These are phyloP conservation scores for Fragaria nilgerrensis DNA, from an alignment of 306 rosid species.

Conservation along the genomic window DNA sequence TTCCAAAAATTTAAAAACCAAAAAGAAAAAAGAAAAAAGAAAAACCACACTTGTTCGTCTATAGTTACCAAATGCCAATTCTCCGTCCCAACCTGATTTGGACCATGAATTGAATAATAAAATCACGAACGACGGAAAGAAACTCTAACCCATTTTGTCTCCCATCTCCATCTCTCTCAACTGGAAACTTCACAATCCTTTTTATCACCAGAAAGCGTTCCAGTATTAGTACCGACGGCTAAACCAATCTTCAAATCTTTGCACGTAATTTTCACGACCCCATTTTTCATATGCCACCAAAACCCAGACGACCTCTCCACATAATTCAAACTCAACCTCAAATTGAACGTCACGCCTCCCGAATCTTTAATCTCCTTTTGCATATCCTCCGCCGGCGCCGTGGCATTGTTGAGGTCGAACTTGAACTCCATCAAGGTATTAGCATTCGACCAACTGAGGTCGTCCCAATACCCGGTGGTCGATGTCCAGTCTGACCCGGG, in stretches of 20 bases:
- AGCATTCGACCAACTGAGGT: not conserved
- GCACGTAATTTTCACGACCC: constrained; percentile 29
- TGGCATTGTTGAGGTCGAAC: constrained; percentile 10
- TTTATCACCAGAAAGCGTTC: not conserved
- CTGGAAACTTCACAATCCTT: constrained; percentile 13
- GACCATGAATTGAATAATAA: not conserved
- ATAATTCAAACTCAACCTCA: constrained; percentile 27
- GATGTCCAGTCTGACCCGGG: not conserved
- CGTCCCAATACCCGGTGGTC: not conserved
- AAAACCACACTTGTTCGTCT: not conserved
- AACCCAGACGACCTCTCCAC: constrained; percentile 10
- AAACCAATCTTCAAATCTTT: constrained; percentile 41
- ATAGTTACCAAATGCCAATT: not conserved
- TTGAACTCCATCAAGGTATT: constrained; percentile 5
- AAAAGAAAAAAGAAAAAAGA: not conserved
- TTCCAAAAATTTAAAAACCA: not conserved
- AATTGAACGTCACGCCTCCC: constrained; percentile 18
- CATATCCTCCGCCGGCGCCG: constrained; percentile 20
- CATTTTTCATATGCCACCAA: constrained; percentile 1
- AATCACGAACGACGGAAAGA: not conserved
- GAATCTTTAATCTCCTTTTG: constrained; percentile 14
- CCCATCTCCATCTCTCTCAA: not conserved
- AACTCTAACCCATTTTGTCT: not conserved
- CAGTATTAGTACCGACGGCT: constrained; percentile 5
- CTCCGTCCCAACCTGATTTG: not conserved